These are phyloP conservation scores for Straminergon stramineum DNA, from an alignment of 225 moss, liverwort and hornwort species.

Conservation along the genomic window DNA sequence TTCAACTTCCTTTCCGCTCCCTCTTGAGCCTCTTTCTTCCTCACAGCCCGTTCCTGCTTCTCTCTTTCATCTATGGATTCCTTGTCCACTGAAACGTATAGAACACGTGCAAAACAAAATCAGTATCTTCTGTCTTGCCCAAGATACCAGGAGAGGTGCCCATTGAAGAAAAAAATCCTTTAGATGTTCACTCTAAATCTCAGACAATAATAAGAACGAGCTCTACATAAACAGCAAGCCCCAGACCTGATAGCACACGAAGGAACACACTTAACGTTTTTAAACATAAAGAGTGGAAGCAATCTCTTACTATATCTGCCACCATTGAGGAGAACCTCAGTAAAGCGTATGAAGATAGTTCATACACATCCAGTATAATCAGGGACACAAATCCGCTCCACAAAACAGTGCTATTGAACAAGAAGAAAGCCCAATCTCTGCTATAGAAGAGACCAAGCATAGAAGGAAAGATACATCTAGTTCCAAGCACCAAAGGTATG, in stretches of 20 bases:
- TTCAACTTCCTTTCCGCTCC: conserved; percentile 33
- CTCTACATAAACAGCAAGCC: neutral
- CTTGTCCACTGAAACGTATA: conserved; percentile 26
- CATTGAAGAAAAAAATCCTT: neutral
- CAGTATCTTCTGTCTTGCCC: neutral
- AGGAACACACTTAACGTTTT: neutral
- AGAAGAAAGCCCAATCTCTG: neutral
- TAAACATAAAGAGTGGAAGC: neutral
- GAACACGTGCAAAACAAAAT: neutral
- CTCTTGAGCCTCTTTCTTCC: conserved; percentile 26
- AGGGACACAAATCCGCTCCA: neutral
- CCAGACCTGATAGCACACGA: neutral
- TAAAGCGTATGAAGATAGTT: neutral
- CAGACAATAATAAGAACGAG: neutral
- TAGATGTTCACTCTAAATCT: neutral
- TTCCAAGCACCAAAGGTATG: neutral
- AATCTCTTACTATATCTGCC: neutral
- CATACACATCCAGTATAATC: neutral
- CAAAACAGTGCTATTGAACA: neutral
- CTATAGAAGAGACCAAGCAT: neutral
- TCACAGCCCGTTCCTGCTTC: conserved; percentile 15
- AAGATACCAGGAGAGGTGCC: neutral
- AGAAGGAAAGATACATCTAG: neutral
- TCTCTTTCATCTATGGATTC: conserved; percentile 49
- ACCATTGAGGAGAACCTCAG: neutral